A percentile compares a stretch with the other conserved stretches of the same genome.
phyloP scores from a whole-genome alignment of 192 early-diverging fungal species.

The Pilobolus umbonatus region DNA sequence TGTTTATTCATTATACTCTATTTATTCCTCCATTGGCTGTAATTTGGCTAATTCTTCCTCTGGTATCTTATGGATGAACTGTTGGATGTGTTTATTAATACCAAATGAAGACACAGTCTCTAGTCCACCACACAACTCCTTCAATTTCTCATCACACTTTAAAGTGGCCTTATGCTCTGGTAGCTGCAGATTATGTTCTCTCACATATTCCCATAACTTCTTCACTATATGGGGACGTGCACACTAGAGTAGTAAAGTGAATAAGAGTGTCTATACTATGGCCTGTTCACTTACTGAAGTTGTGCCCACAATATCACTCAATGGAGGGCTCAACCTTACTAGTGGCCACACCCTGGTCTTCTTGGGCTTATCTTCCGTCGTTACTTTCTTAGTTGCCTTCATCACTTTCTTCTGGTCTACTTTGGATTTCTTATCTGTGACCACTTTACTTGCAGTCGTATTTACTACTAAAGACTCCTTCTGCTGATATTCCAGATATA shows the following conservation, averaged over 20 bases:
- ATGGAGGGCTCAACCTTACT: not conserved
- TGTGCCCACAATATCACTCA: slow-evolving; percentile 6
- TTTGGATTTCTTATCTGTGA: not conserved
- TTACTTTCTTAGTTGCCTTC: not conserved
- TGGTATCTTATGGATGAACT: not conserved
- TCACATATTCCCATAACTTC: slow-evolving; percentile 51
- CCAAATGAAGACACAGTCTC: slow-evolving; percentile 41
- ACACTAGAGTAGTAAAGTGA: not conserved
- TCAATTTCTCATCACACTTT: slow-evolving; percentile 42
- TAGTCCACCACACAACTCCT: slow-evolving; percentile 36
- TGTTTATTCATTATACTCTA: not conserved
- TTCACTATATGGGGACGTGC: slow-evolving; percentile 56
- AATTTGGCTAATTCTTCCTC: not conserved
- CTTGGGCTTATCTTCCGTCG: not conserved
- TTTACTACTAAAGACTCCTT: not conserved
- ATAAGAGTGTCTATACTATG: not conserved
- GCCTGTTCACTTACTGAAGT: not conserved
- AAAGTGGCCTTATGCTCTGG: slow-evolving; percentile 40
- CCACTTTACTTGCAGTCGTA: not conserved
- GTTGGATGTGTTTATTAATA: slow-evolving; percentile 45
- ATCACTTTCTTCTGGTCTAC: not conserved
- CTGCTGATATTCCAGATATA: not conserved
- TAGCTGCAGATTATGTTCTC: slow-evolving; percentile 40
- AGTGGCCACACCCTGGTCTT: not conserved
- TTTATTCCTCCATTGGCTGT: not conserved